Percentiles rank a stretch among this genome's conserved stretches.
Conservation (phyloP, 495 filamentous ascomycete species). For the Bacidia gigantensis region DNA sequence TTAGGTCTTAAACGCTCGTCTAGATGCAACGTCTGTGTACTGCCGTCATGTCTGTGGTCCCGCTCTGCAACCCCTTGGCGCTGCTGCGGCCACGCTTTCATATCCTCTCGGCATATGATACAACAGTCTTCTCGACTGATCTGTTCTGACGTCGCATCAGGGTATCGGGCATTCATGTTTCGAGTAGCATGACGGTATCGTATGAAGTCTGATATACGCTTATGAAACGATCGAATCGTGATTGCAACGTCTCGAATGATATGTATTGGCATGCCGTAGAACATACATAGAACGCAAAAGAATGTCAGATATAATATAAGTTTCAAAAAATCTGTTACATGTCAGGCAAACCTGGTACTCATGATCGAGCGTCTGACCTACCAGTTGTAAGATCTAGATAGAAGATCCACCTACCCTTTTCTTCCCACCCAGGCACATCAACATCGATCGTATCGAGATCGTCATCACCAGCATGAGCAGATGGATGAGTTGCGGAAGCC, state of each 20-base stretch:
- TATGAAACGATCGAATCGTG: slow-evolving; percentile 79
- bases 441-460: slow-evolving; percentile 87
- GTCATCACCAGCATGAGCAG: slow-evolving; percentile 46
- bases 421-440: slow-evolving; percentile 91
- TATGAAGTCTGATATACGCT: slow-evolving; percentile 73
- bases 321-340: slow-evolving; percentile 65
- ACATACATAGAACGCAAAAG: slow-evolving; percentile 82
- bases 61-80: slow-evolving; percentile 11
- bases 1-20: slow-evolving; percentile 82
- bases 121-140: slow-evolving; percentile 77
- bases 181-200: slow-evolving; percentile 76
- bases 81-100: slow-evolving; percentile 53
- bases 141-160: slow-evolving; percentile 83
- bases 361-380: slow-evolving; percentile 22
- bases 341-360: slow-evolving; percentile 3
- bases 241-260: slow-evolving; percentile 91
- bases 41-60: slow-evolving; percentile 25
- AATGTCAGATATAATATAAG: slow-evolving; percentile 78
- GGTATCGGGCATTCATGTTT: slow-evolving; percentile 85
- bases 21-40: slow-evolving; percentile 25
- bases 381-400: slow-evolving; percentile 75
- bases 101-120: slow-evolving; percentile 95
- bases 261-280: slow-evolving; percentile 91
- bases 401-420: slow-evolving; percentile 87
- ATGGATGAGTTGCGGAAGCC: slow-evolving; percentile 21